Conservation (phyloP, 257 asterid genomes). For the Nyctanthes arbortristis region DNA sequence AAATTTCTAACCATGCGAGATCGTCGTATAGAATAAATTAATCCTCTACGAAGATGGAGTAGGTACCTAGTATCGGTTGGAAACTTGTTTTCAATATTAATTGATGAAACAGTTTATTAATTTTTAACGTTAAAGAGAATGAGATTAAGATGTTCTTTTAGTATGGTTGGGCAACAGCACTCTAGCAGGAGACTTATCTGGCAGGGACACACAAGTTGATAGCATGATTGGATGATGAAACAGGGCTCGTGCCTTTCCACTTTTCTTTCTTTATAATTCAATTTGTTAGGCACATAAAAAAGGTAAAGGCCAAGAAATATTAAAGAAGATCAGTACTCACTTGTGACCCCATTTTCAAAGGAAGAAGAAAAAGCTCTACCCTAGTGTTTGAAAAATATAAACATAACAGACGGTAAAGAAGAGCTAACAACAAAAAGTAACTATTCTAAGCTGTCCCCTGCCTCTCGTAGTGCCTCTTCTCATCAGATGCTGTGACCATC, state of each 20-base stretch:
- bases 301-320: constrained; percentile 57
- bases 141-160: too few relatives aligned
- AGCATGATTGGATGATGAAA: constrained; percentile 73
- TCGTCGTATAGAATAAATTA: too few relatives aligned
- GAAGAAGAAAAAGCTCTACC: constrained; percentile 24
- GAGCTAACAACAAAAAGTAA: constrained; percentile 36
- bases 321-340: constrained; percentile 32
- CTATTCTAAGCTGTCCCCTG: constrained; percentile 40
- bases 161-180: constrained; percentile 26
- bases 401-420: constrained; percentile 46
- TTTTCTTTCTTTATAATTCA: constrained; percentile 40
- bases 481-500: too few relatives aligned
- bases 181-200: constrained; percentile 44
- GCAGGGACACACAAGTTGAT: constrained; percentile 56
- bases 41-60: too few relatives aligned
- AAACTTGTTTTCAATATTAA: constrained; percentile 4
- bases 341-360: constrained; percentile 41
- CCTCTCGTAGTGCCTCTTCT: too few relatives aligned
- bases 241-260: constrained; percentile 71
- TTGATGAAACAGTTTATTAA: too few relatives aligned
- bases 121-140: too few relatives aligned
- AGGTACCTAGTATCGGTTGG: too few relatives aligned
- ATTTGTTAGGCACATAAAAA: constrained; percentile 48
- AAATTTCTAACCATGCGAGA: too few relatives aligned
- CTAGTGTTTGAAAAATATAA: constrained; percentile 19